Evolutionary conservation across 2,329 filamentous ascomycete species (phyloP).

Genomic region (Penicillium sp.): DNA sequence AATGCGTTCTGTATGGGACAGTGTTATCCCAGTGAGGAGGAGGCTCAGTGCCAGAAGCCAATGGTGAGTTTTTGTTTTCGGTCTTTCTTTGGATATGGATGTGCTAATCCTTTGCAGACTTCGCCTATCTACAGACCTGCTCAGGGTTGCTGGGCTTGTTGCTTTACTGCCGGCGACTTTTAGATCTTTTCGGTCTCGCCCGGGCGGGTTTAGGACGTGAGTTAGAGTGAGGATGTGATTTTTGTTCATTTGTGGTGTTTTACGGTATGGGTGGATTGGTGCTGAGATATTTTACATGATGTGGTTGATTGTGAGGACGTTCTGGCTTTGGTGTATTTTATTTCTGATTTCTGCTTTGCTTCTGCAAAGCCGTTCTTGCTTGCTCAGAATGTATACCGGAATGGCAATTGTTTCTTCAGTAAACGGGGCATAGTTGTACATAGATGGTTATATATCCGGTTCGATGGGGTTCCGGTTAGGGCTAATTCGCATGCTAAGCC

Average conservation of each 20-base stretch:
- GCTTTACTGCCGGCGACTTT: constrained; percentile 11
- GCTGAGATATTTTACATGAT: too few relatives aligned
- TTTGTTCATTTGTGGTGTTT: not conserved
- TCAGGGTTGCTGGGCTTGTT: constrained; percentile 8
- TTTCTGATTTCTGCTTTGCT: too few relatives aligned
- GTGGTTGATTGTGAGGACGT: too few relatives aligned
- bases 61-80: constrained; percentile 11
- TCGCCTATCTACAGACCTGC: constrained; percentile 3
- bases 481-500: too few relatives aligned
- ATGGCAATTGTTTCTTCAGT: too few relatives aligned
- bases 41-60: constrained; percentile 12
- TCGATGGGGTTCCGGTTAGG: too few relatives aligned
- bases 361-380: too few relatives aligned
- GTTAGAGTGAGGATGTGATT: not conserved
- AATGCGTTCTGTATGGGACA: constrained; percentile 18
- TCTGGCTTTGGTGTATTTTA: too few relatives aligned
- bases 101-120: constrained; percentile 5
- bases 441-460: too few relatives aligned
- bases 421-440: too few relatives aligned
- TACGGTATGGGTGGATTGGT: not conserved
- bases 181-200: not conserved
- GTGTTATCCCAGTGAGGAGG: constrained; percentile 8
- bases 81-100: not conserved
- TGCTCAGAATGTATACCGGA: too few relatives aligned
- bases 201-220: not conserved